Percentiles rank a stretch among this genome's conserved stretches.
Conservation (phyloP, 768 basidiomycete genomes). For the Hygrocybe punicea region DNA sequence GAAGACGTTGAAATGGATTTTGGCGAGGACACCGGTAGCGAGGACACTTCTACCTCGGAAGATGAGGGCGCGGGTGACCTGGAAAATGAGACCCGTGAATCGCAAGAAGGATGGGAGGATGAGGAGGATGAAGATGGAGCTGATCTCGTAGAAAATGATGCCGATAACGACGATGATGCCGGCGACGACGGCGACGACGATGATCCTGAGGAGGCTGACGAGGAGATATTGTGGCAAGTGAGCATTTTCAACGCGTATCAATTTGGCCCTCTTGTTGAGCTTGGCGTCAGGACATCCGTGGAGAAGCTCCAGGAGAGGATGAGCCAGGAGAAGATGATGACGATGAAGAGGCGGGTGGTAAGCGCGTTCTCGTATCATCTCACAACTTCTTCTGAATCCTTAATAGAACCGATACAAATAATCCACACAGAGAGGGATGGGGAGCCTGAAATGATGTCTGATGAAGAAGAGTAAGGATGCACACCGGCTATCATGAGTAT, state of each 20-base stretch:
- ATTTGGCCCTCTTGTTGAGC: neutral
- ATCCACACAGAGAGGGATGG: constrained; percentile 62
- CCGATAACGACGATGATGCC: constrained; percentile 49
- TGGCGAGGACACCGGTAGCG: constrained; percentile 78
- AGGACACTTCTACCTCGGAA: constrained; percentile 76
- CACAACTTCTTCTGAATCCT: neutral
- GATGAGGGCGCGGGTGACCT: constrained; percentile 63
- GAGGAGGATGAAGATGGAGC: constrained; percentile 71
- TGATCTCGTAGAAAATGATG: constrained; percentile 51
- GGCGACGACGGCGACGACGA: constrained; percentile 40
- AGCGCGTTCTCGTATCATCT: neutral
- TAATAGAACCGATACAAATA: constrained; percentile 50
- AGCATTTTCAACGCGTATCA: constrained; percentile 12
- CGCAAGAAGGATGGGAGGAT: constrained; percentile 62
- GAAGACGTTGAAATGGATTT: constrained; percentile 88
- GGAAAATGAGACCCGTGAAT: constrained; percentile 54
- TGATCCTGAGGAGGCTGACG: constrained; percentile 50
- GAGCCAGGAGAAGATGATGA: constrained; percentile 45
- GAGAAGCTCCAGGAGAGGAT: constrained; percentile 42
- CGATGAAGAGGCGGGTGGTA: constrained; percentile 2
- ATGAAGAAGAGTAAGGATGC: constrained; percentile 57
- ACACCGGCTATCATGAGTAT: neutral
- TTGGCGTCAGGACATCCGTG: constrained; percentile 49
- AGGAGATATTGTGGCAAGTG: constrained; percentile 60
- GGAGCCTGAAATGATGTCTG: constrained; percentile 59